Conservation (phyloP, 371 early-diverging fungal species). For the Umbelopsis sp. region DNA sequence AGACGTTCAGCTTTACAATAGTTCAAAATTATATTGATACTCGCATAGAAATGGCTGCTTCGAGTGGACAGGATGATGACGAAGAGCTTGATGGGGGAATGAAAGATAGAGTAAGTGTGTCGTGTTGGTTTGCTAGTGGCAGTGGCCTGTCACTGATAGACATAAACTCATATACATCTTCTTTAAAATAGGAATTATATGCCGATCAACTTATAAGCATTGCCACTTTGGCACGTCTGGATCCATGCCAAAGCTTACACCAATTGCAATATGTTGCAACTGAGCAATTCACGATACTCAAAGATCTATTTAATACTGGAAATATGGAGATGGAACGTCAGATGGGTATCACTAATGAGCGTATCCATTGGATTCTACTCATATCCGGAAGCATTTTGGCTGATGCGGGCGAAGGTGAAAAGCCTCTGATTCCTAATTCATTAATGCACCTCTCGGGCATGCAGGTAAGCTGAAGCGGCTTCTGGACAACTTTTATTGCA, state of each 20-base stretch:
- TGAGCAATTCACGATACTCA: slow-evolving; percentile 54
- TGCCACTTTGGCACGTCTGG: slow-evolving; percentile 65
- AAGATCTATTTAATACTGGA: slow-evolving; percentile 34
- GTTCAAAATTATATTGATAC: slow-evolving; percentile 71
- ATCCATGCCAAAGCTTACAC: slow-evolving; percentile 53
- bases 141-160: too few relatives aligned
- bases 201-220: slow-evolving; percentile 76
- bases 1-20: slow-evolving; percentile 57
- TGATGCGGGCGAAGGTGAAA: slow-evolving; percentile 72
- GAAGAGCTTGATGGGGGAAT: slow-evolving; percentile 63
- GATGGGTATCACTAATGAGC: slow-evolving; percentile 55
- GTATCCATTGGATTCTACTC: slow-evolving; percentile 77
- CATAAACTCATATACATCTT: neutral
- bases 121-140: neutral
- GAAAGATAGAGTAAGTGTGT: slow-evolving; percentile 61
- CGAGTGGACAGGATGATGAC: slow-evolving; percentile 55
- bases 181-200: slow-evolving; percentile 56
- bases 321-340: slow-evolving; percentile 24
- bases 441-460: slow-evolving; percentile 64
- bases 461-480: slow-evolving; percentile 27
- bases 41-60: slow-evolving; percentile 64
- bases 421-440: slow-evolving; percentile 70
- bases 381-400: slow-evolving; percentile 71
- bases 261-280: slow-evolving; percentile 52
- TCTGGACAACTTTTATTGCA: too few relatives aligned